A percentile compares a stretch with the other conserved stretches of the same genome.
Evolutionary conservation across 129 eudicot species (phyloP).

Genomic region (Apium graveolens): DNA sequence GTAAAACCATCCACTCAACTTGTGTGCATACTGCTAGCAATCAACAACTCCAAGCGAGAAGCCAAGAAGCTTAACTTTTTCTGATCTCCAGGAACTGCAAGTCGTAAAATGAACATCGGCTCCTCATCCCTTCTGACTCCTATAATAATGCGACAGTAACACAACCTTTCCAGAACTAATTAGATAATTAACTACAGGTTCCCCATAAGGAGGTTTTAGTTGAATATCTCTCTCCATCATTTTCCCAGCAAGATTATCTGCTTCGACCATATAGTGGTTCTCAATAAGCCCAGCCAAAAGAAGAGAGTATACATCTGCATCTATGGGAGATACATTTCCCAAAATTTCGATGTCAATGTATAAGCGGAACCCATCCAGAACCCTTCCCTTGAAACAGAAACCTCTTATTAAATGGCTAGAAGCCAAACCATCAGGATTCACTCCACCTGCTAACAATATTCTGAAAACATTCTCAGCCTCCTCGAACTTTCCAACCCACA

Average conservation of each 20-base stretch:
- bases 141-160: slow-evolving; percentile 27
- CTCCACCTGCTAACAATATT: slow-evolving; percentile 49
- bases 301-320: slow-evolving; percentile 49
- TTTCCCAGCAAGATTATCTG: slow-evolving; percentile 41
- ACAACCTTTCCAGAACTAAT: slow-evolving; percentile 34
- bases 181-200: slow-evolving; percentile 31
- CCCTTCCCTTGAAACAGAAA: slow-evolving; percentile 36
- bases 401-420: slow-evolving; percentile 43
- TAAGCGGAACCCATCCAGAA: slow-evolving; percentile 48
- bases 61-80: too few species aligned
- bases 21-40: background rate
- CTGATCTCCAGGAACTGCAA: background rate
- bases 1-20: background rate
- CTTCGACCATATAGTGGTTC: slow-evolving; percentile 41
- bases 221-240: slow-evolving; percentile 42
- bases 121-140: slow-evolving; percentile 13
- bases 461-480: slow-evolving; percentile 62
- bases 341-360: slow-evolving; percentile 41
- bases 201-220: slow-evolving; percentile 34
- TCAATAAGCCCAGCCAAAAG: slow-evolving; percentile 53
- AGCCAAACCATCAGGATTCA: slow-evolving; percentile 64
- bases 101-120: background rate
- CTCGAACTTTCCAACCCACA: slow-evolving; percentile 30
- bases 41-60: background rate
- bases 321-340: slow-evolving; percentile 37